Conservation (phyloP, 1,139 yeast genomes). For the Citeromyces hawaiiensis region DNA sequence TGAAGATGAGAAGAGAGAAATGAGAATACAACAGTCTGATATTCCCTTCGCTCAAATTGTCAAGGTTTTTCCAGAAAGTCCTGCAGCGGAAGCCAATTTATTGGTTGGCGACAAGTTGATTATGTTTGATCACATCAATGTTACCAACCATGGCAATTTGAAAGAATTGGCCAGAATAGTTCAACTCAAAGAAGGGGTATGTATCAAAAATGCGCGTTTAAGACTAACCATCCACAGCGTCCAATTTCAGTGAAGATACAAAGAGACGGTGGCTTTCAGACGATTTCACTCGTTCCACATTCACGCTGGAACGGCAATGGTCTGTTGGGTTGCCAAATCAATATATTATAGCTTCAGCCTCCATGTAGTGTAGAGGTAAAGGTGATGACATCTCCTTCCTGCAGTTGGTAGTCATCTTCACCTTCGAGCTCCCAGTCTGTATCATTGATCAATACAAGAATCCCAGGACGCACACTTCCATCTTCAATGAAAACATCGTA, state of each 20-base stretch:
- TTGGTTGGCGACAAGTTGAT: constrained; percentile 22
- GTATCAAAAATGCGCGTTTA: constrained; percentile 2
- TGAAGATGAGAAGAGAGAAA: background rate
- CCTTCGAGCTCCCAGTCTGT: constrained; percentile 97
- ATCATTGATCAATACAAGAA: constrained; percentile 81
- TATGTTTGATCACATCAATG: constrained; percentile 26
- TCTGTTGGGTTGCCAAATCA: constrained; percentile 42
- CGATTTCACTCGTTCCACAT: constrained; percentile 33
- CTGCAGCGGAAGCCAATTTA: constrained; percentile 27
- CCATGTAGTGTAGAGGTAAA: constrained; percentile 95
- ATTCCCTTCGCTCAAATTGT: constrained; percentile 47
- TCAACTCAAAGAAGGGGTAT: constrained; percentile 5
- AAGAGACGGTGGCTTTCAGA: constrained; percentile 15
- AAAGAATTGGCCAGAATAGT: constrained; percentile 18
- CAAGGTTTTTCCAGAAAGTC: constrained; percentile 32
- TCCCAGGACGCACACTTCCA: constrained; percentile 78
- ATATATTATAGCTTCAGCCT: constrained; percentile 31
- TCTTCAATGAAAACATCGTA: constrained; percentile 71
- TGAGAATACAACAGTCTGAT: background rate
- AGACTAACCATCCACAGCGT: constrained; percentile 8
- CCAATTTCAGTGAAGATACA: constrained; percentile 22
- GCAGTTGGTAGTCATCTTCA: constrained; percentile 64
- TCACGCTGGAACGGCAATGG: constrained; percentile 62
- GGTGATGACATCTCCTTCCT: constrained; percentile 64
- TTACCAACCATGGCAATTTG: constrained; percentile 27